Evolutionary conservation across 306 rosid genomes (phyloP), one percentile per base, ranked within the genome.

Genomic region (Vigna reflexopilosa): DNA sequence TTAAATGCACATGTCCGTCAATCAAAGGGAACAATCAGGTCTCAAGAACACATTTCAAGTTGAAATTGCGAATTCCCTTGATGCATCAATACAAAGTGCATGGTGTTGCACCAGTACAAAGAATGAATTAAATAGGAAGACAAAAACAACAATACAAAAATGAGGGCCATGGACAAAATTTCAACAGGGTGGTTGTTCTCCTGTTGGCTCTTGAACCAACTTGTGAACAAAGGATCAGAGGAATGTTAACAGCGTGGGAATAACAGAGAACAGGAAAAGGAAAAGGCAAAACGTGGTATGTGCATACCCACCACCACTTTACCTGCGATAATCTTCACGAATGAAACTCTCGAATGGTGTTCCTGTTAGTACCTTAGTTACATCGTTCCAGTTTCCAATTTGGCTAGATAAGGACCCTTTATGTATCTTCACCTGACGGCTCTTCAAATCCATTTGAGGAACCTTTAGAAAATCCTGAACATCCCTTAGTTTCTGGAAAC

Each of bases 401-500:
- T 91, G 97, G 64, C 76, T 75, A 26, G 91, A 84, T 78, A 93
- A 82, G 2, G 90, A 61, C 7, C 98, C 99, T 61, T 82, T 90
- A 71, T 96, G 99, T 81, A 96, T 96, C 91, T 91, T 96, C 83
- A 96, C 99, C 50, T 96, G 99, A 24, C 94, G 96, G 50, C 89
- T 93, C 90, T 86, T 93, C 66, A 93, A 73, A n/a, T 87, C 79
- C 84, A 64, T 86, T 40, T 20, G 80, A 24, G 99, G 98, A 84
- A 93, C 97, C 86, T 79, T 96, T 5, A 96, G 86, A 79, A 96
- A 91, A 62, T 96, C 92, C 80, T 89, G 96, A 77, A 96, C 90
- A 14, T 96, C 96, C 57, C 20, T 22, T 77, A 96, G 66, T 81
- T 87, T 96, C 99, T 96, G 95, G 78, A 81, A 82, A 81, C 84